Percentiles rank a stretch among this genome's conserved stretches.
Conservation (phyloP, 2,329 filamentous ascomycete genomes). For the Alternaria conjuncta region DNA sequence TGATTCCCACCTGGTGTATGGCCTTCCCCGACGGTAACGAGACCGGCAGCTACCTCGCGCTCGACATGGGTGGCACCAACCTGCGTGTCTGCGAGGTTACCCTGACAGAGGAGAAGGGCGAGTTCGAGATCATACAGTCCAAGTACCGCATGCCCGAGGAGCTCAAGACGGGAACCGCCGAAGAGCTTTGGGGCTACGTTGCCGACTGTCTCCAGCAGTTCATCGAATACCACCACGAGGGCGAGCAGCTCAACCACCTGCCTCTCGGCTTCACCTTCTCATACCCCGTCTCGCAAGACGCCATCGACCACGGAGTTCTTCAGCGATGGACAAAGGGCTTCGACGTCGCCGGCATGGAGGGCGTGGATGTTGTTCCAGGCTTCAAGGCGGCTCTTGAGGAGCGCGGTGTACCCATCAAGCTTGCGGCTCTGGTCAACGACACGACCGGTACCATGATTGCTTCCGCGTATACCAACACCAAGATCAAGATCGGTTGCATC, state of each 20-base stretch:
- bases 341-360: conserved; percentile 90
- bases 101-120: conserved; percentile 83
- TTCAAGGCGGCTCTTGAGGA: conserved; percentile 80
- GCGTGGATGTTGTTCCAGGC: conserved; percentile 86
- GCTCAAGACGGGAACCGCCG: conserved; percentile 82
- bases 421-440: conserved; percentile 94
- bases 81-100: conserved; percentile 94
- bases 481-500: conserved; percentile 95
- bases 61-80: conserved; percentile 98
- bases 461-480: conserved; percentile 91
- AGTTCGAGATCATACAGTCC: conserved; percentile 95
- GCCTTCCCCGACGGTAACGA: conserved; percentile 86
- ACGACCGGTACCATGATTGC: conserved; percentile 97
- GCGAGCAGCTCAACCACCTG: conserved; percentile 67
- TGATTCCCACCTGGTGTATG: conserved; percentile 99
- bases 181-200: conserved; percentile 94
- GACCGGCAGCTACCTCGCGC: conserved; percentile 83
- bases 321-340: conserved; percentile 99
- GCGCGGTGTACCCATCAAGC: conserved; percentile 84
- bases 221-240: conserved; percentile 82
- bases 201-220: conserved; percentile 94
- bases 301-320: conserved; percentile 89
- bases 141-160: conserved; percentile 96
- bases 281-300: conserved; percentile 91
- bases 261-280: conserved; percentile 96